Base-by-base conservation (phyloP, 805 yeast genomes). In the Wickerhamomyces alni region DNA sequence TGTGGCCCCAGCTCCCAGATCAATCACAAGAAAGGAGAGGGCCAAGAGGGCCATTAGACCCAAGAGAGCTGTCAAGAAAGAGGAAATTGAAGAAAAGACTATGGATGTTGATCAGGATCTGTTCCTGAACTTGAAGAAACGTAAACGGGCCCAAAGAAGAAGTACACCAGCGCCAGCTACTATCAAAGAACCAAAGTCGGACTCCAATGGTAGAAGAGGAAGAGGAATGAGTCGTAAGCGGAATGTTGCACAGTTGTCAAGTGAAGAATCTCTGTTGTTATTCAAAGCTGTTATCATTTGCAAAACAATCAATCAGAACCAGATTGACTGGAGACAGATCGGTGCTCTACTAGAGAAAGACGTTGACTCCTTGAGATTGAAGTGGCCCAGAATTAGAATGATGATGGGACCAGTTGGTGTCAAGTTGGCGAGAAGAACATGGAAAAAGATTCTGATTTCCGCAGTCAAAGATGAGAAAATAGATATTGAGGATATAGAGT, bases 331-430 rank as follows among this genome's bases (percentile, higher is more conserved):
- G 83, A 70, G 69, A 0, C 59, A 68, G 27, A 77, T 88, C 7
- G 67, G 82, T 0, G 53, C 51, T 0, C 55, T 75, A 6, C 72
- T 84, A 35, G 67, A 58, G 15, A 53, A 63, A 21, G 57, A 66
- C 0, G 62, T 72, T 2, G 74, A 69, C 8, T 63, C 69, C 10
- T 60, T 82, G 21, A 71, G 70, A 45, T 74, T 75, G 37, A 79
- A 75, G 43, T 89, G 96, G 96, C 76, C 82, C 2, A 66, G 74
- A 16, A 69, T 84, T 8, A 69, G 86, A 32, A 66, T 49, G 69
- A 73, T 44, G 71, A 75, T 81, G 29, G 93, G 93, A 0, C 59
- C 62, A 13, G 67, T 71, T 37, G 83, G 80, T 0, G 65, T 83
- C 32, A 73, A 70, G 32, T 71, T 72, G 27, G 70, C 75, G 0